A percentile compares a stretch with the other conserved stretches of the same genome.
Conservation (phyloP, 495 filamentous ascomycete species). For the Aspergillus sclerotiicarbonarius region DNA sequence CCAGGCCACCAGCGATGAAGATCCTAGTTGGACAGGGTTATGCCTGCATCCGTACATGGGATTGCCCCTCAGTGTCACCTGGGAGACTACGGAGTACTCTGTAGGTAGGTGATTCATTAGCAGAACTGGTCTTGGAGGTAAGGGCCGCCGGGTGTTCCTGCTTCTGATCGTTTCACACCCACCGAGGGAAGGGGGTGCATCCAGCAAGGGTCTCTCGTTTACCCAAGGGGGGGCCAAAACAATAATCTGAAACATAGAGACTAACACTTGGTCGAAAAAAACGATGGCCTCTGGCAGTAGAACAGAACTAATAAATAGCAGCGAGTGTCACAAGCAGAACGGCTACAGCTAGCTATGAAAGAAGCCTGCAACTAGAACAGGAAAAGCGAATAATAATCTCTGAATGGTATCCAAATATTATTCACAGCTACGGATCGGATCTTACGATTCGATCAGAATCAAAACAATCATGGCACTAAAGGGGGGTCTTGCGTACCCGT, state of each 20-base stretch:
- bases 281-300: neutral
- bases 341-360: too few relatives aligned
- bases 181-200: neutral
- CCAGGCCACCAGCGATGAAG: neutral
- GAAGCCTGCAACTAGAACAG: too few relatives aligned
- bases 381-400: too few relatives aligned
- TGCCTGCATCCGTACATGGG: neutral
- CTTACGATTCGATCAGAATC: too few relatives aligned
- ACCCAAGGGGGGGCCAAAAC: neutral
- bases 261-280: neutral
- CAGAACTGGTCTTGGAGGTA: neutral
- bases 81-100: too few relatives aligned
- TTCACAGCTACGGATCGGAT: too few relatives aligned
- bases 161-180: neutral
- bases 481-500: too few relatives aligned
- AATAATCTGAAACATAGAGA: neutral
- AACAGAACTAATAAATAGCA: neutral
- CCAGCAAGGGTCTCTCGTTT: neutral
- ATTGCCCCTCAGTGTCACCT: neutral
- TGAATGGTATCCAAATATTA: too few relatives aligned
- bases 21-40: neutral
- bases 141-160: neutral
- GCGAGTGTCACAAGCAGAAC: neutral
- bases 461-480: too few relatives aligned
- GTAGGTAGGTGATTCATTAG: too few relatives aligned